Evolutionary conservation across 108 stramenopile genomes (phyloP).

Genomic region (Conticribra weissflogii): DNA sequence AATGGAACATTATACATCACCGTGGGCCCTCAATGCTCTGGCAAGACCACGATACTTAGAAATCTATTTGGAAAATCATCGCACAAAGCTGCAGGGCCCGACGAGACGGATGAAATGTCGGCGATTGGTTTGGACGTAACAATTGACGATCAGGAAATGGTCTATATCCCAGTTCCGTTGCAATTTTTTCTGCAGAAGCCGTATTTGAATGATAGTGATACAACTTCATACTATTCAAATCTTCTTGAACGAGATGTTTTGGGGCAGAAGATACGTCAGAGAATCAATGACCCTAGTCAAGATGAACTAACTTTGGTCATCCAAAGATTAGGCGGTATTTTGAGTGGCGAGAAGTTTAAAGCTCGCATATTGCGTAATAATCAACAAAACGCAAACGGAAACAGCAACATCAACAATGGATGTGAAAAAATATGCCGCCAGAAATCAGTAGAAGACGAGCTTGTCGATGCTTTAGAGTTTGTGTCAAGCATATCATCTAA

Average conservation of each 20-base stretch:
- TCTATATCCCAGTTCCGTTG: slow-evolving; percentile 64
- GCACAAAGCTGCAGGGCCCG: slow-evolving; percentile 8
- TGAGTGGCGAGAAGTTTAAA: slow-evolving; percentile 43
- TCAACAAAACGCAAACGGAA: neutral
- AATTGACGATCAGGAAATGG: slow-evolving; percentile 77
- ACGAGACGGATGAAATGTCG: neutral
- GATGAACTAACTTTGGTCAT: slow-evolving; percentile 51
- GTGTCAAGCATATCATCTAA: slow-evolving; percentile 5
- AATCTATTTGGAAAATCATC: slow-evolving; percentile 26
- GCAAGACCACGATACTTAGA: slow-evolving; percentile 71
- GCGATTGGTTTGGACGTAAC: slow-evolving; percentile 55
- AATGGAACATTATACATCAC: slow-evolving; percentile 78
- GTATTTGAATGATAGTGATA: slow-evolving; percentile 2
- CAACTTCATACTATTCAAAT: neutral
- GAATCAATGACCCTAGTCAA: slow-evolving; percentile 46
- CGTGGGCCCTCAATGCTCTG: slow-evolving; percentile 78
- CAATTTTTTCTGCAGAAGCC: slow-evolving; percentile 44
- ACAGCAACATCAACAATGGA: neutral
- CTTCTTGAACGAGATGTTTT: slow-evolving; percentile 22
- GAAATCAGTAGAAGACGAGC: slow-evolving; percentile 20
- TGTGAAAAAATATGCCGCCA: slow-evolving; percentile 3
- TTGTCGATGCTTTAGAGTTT: slow-evolving; percentile 33
- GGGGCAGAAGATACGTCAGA: slow-evolving; percentile 47
- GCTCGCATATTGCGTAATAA: slow-evolving; percentile 8
- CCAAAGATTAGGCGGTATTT: slow-evolving; percentile 38